These are phyloP conservation scores for Phytopythium delawarense DNA, from an alignment of 352 stramenopile species.

Conservation along the genomic window DNA sequence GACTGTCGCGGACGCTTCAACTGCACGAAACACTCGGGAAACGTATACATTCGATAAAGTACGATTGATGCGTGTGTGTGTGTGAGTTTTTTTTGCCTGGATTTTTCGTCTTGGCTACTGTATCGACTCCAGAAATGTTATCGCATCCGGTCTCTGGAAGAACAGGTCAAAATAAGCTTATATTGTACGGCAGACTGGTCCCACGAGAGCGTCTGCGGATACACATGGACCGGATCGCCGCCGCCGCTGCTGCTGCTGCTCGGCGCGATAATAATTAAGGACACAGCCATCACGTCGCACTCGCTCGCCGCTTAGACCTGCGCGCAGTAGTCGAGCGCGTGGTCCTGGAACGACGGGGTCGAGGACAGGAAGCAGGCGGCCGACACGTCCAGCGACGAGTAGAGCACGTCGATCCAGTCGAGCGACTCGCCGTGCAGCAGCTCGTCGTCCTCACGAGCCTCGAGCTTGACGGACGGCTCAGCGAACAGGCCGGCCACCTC, in stretches of 20 bases:
- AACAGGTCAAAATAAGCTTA: not conserved
- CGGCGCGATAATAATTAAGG: not conserved
- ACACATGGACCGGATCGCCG: not conserved
- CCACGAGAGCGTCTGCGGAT: not conserved
- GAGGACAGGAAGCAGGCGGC: not conserved
- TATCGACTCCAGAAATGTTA: not conserved
- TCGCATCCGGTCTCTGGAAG: not conserved
- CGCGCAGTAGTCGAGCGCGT: slow-evolving; percentile 22
- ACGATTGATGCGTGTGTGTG: no score
- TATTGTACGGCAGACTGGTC: not conserved
- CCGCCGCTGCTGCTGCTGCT: not conserved
- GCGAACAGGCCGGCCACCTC: slow-evolving; percentile 21
- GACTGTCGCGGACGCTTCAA: not conserved
- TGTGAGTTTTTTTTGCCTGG: not conserved
- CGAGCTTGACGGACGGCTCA: not conserved
- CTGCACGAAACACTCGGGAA: not conserved
- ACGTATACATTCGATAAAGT: not conserved
- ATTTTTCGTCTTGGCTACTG: not conserved
- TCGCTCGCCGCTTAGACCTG: slow-evolving; percentile 9
- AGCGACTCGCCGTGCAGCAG: slow-evolving; percentile 25
- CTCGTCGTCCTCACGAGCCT: slow-evolving; percentile 11
- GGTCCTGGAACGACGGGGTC: slow-evolving; percentile 20
- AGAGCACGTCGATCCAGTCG: slow-evolving; percentile 52
- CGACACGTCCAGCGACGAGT: slow-evolving; percentile 36
- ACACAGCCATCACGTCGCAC: not conserved